A percentile compares a stretch with the other conserved stretches of the same genome.
Evolutionary conservation across 2,329 filamentous ascomycete genomes (phyloP).

Genomic region (Ophiostoma angusticollis): DNA sequence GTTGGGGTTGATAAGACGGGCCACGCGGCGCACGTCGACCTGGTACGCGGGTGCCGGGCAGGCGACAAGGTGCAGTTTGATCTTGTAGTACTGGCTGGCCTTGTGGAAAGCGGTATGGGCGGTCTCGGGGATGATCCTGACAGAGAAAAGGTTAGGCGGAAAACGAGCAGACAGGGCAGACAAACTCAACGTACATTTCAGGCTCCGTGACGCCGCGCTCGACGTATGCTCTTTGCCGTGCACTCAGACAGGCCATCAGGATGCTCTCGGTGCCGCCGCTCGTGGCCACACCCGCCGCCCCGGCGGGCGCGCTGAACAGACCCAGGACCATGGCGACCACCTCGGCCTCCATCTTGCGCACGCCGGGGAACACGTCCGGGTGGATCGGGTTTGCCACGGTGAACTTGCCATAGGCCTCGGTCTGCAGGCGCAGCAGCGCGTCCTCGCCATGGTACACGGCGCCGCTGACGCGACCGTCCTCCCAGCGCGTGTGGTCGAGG

Average conservation of each 20-base stretch:
- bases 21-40: conserved; percentile 65
- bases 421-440: conserved; percentile 69
- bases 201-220: conserved; percentile 85
- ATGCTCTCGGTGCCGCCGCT: conserved; percentile 94
- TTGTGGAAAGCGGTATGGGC: conserved; percentile 96
- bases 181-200: conserved; percentile 58
- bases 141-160: background rate
- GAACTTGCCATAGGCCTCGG: conserved; percentile 86
- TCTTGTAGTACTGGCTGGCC: conserved; percentile 89
- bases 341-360: conserved; percentile 98
- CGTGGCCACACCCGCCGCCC: conserved; percentile 77
- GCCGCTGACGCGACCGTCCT: conserved; percentile 86
- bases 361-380: conserved; percentile 93
- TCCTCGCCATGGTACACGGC: conserved; percentile 93
- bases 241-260: conserved; percentile 83
- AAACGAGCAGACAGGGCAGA: background rate
- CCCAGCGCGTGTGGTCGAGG: conserved; percentile 94
- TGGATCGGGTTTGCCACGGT: conserved; percentile 95
- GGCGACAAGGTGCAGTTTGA: conserved; percentile 79
- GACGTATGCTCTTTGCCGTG: conserved; percentile 73
- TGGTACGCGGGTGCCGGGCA: conserved; percentile 80
- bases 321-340: conserved; percentile 88
- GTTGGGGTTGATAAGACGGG: conserved; percentile 83
- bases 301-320: conserved; percentile 80
- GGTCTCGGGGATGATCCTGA: conserved; percentile 82